Conservation (phyloP, 306 rosid species). For the Delonix regia region DNA sequence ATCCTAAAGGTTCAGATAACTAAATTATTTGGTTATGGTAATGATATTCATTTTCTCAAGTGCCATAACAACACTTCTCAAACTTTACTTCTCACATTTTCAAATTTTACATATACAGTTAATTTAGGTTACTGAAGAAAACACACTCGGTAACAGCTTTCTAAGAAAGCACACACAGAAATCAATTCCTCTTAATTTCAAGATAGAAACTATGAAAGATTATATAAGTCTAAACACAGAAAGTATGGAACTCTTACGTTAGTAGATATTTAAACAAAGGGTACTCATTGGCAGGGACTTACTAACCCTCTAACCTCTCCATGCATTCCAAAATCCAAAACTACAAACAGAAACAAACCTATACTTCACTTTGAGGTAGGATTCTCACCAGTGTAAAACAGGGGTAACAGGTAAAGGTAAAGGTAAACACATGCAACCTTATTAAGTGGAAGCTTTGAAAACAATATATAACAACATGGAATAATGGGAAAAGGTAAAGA, state of each 20-base stretch:
- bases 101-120: neutral
- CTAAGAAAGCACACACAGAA: neutral
- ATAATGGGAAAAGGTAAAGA: neutral
- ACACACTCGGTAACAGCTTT: neutral
- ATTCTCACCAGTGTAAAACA: neutral
- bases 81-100: constrained; percentile 9
- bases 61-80: constrained; percentile 15
- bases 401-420: no score
- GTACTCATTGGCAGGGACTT: neutral
- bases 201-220: neutral
- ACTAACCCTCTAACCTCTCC: neutral
- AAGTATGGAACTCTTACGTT: neutral
- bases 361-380: neutral
- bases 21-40: neutral
- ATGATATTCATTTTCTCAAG: constrained; percentile 20
- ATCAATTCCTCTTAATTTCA: neutral
- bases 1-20: neutral
- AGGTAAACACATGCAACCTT: no score
- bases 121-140: neutral
- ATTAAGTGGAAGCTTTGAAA: neutral
- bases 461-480: constrained; percentile 7
- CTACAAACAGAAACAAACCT: neutral
- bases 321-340: neutral
- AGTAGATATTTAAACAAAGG: constrained; percentile 1
- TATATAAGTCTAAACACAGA: neutral